phyloP scores from a whole-genome alignment of 169 alveolate species.

The Eimeria zaria region DNA sequence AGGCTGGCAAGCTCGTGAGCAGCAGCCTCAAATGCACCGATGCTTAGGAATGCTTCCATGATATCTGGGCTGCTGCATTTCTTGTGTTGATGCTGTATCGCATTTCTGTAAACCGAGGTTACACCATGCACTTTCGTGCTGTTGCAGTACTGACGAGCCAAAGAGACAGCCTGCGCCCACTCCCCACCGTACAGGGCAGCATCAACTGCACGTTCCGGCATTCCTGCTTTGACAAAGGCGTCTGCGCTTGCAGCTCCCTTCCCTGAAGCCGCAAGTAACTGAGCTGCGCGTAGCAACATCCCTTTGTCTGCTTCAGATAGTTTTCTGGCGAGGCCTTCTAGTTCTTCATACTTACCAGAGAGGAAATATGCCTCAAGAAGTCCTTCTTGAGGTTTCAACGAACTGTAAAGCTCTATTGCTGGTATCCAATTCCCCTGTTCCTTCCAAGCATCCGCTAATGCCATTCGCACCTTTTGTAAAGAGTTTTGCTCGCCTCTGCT shows the following conservation, averaged over 20 bases:
- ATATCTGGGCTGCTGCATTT: neutral
- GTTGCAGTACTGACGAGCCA: conserved; percentile 59
- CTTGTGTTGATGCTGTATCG: conserved; percentile 44
- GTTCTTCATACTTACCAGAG: conserved; percentile 51
- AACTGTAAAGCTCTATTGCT: conserved; percentile 6
- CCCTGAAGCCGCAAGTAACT: conserved; percentile 66
- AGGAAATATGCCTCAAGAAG: conserved; percentile 56
- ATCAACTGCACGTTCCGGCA: conserved; percentile 48
- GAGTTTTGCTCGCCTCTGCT: neutral
- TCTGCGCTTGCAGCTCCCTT: conserved; percentile 43
- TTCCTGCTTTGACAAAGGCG: conserved; percentile 57
- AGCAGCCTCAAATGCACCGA: conserved; percentile 57
- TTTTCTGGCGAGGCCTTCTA: conserved; percentile 12
- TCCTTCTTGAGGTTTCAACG: conserved; percentile 32
- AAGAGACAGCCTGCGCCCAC: conserved; percentile 43
- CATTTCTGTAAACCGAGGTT: conserved; percentile 3
- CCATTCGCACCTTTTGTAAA: neutral
- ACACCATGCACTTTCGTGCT: conserved; percentile 27
- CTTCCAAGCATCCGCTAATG: conserved; percentile 64
- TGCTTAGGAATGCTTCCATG: conserved; percentile 18
- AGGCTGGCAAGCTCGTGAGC: conserved; percentile 39
- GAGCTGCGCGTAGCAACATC: conserved; percentile 52
- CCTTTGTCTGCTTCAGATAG: neutral
- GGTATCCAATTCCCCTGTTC: conserved; percentile 3
- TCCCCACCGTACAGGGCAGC: conserved; percentile 61